Evolutionary conservation across 257 asterid genomes (phyloP).

Genomic region (Nemophila menziesii): DNA sequence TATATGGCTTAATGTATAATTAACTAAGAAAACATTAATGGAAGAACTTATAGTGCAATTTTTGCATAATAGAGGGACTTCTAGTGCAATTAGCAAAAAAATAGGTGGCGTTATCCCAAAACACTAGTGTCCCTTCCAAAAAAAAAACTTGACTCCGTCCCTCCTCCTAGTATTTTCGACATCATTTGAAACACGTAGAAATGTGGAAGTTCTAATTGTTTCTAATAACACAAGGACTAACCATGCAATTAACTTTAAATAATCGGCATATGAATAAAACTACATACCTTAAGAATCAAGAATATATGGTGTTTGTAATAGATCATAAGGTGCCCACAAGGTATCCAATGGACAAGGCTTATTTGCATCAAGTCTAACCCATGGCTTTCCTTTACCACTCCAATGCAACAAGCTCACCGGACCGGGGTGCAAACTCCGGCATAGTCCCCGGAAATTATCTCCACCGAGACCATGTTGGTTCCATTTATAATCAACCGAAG

Average conservation of each 20-base stretch:
- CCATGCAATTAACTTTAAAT: background rate
- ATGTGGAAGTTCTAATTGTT: background rate
- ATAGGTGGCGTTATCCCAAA: too few species aligned
- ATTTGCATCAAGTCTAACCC: constrained; percentile 64
- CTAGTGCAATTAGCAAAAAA: too few species aligned
- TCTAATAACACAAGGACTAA: background rate
- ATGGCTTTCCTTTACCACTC: constrained; percentile 97
- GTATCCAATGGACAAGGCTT: constrained; percentile 83
- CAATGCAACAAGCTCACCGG: constrained; percentile 91
- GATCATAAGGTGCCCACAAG: constrained; percentile 93
- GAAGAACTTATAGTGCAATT: too few species aligned
- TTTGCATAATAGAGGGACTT: too few species aligned
- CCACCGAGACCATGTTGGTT: constrained; percentile 98
- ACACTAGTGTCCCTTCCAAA: too few species aligned
- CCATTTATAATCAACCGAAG: constrained; percentile 92
- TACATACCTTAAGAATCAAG: constrained; percentile 54
- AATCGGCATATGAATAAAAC: background rate
- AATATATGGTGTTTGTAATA: constrained; percentile 33
- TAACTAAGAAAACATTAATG: too few species aligned
- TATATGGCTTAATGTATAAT: too few species aligned
- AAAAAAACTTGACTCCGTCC: too few species aligned
- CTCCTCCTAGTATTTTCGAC: too few species aligned
- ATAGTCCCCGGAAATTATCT: constrained; percentile 70
- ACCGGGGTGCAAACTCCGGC: constrained; percentile 81
- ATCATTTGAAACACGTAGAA: too few species aligned